Evolutionary conservation across 495 filamentous ascomycete genomes (phyloP), one percentile per base, ranked within the genome.

Genomic region (Tuber indicum): DNA sequence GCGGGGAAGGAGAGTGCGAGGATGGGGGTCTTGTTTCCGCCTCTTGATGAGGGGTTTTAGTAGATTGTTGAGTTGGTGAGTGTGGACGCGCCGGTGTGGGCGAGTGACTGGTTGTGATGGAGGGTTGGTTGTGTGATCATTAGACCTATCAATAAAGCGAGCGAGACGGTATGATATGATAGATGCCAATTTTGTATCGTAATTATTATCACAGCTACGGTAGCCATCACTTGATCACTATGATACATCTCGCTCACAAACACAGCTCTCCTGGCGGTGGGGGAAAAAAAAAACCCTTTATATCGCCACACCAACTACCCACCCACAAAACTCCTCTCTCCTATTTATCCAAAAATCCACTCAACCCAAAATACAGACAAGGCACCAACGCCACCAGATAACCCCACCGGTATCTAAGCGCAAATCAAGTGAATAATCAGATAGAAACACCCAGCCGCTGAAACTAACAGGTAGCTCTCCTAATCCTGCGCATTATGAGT

Each of bases 21-120:
- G 77, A 69, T 69, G 41, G 46, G 23, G 2, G 72, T 80, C 42
- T 36, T 80, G n/a, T 80, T 80, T 44, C 77, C 78, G 3, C 71
- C 74, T 6, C 32, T 76, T 26, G 49, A 46, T 70, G 77, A 80
- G 23, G 66, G 16, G 62, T 49, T 66, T 66, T 12, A 62, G 9
- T 62, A 62, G 52, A 62, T 62, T 62, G 23, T 62, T 62, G n/a
- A 3, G n/a, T 3, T 62, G n/a, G n/a, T 14, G 52, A 32, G 52
- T 14, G 9, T 26, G n/a, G n/a, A n/a, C 26, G 52, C 9, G 23
- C 3, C 1, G n/a, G 23, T 62, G 10, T 26, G n/a, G 21, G 26
- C 14, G 26, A 66, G 58, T 66, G 26, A 66, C 36, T 36, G 3
- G 10, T 17, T 66, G 26, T 66, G 58, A 66, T 19, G 26, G 10